These are phyloP conservation scores for Fonsecaea nubica DNA, from an alignment of 2,329 filamentous ascomycete species.

Conservation along the genomic window DNA sequence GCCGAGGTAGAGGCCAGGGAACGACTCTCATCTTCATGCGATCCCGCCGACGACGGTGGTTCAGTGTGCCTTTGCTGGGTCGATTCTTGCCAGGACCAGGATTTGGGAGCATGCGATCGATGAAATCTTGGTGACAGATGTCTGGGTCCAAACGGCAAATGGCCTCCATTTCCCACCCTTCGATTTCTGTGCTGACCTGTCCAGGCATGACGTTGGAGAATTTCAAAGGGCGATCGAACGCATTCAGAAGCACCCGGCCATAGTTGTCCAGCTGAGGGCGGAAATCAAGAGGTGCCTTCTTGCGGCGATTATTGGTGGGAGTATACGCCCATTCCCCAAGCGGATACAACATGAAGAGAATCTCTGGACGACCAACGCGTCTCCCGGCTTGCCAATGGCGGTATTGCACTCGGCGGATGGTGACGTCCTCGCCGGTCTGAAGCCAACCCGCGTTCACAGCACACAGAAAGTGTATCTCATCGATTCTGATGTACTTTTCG, in stretches of 20 bases:
- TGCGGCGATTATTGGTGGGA: slow-evolving; percentile 16
- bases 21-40: slow-evolving; percentile 29
- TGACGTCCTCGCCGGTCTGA: slow-evolving; percentile 14
- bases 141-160: slow-evolving; percentile 27
- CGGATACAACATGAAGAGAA: slow-evolving; percentile 25
- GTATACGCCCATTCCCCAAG: slow-evolving; percentile 23
- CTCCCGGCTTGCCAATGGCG: slow-evolving; percentile 10
- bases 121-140: slow-evolving; percentile 31
- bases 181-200: slow-evolving; percentile 27
- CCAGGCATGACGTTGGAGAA: slow-evolving; percentile 16
- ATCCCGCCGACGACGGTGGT: slow-evolving; percentile 29
- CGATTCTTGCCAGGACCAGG: slow-evolving; percentile 10
- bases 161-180: slow-evolving; percentile 33
- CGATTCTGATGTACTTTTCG: slow-evolving; percentile 15
- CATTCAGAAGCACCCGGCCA: slow-evolving; percentile 24
- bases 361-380: slow-evolving; percentile 11
- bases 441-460: slow-evolving; percentile 21
- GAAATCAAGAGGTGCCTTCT: slow-evolving; percentile 23
- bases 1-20: slow-evolving; percentile 23
- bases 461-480: slow-evolving; percentile 13
- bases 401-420: slow-evolving; percentile 8
- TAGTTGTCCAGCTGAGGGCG: slow-evolving; percentile 21
- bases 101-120: slow-evolving; percentile 26
- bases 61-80: slow-evolving; percentile 26
- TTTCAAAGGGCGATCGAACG: slow-evolving; percentile 22